Percentiles rank a stretch among this genome's conserved stretches.
Evolutionary conservation across 768 basidiomycete genomes (phyloP).

Genomic region (Mycena sanguinolenta): DNA sequence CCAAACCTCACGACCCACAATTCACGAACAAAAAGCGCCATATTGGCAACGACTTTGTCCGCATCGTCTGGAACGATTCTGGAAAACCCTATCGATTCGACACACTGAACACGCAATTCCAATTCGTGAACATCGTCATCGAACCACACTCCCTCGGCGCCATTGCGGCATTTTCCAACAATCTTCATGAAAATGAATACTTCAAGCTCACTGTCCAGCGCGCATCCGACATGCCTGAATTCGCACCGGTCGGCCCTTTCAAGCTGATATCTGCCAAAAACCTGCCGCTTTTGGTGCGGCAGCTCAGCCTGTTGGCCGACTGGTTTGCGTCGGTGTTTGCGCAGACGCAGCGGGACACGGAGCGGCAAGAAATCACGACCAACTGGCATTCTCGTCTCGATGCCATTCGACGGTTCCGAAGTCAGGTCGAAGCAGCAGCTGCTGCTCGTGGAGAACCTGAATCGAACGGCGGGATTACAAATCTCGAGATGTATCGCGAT

Average conservation of each 20-base stretch:
- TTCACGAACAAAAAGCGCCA: constrained; percentile 92
- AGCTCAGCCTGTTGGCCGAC: constrained; percentile 88
- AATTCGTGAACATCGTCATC: constrained; percentile 97
- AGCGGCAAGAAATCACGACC: constrained; percentile 82
- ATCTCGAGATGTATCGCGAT: constrained; percentile 66
- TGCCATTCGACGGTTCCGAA: constrained; percentile 80
- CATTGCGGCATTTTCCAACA: constrained; percentile 88
- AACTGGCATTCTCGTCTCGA: constrained; percentile 90
- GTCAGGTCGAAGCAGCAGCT: constrained; percentile 43
- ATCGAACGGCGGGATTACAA: constrained; percentile 59
- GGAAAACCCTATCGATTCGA: constrained; percentile 91
- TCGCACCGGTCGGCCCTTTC: constrained; percentile 92
- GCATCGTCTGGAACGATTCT: constrained; percentile 98
- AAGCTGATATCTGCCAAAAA: constrained; percentile 93
- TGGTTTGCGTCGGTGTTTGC: constrained; percentile 91
- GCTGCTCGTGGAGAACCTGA: constrained; percentile 33
- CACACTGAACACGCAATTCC: constrained; percentile 93
- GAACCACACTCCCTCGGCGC: constrained; percentile 91
- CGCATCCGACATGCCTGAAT: constrained; percentile 92
- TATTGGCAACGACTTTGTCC: constrained; percentile 96
- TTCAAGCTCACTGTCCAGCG: constrained; percentile 95
- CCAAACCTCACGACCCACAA: constrained; percentile 72
- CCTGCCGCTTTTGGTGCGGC: constrained; percentile 89
- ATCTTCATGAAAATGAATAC: constrained; percentile 91
- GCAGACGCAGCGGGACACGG: constrained; percentile 78